These are phyloP conservation scores for Ceratonia siliqua DNA, from an alignment of 306 rosid genomes.

Conservation along the genomic window DNA sequence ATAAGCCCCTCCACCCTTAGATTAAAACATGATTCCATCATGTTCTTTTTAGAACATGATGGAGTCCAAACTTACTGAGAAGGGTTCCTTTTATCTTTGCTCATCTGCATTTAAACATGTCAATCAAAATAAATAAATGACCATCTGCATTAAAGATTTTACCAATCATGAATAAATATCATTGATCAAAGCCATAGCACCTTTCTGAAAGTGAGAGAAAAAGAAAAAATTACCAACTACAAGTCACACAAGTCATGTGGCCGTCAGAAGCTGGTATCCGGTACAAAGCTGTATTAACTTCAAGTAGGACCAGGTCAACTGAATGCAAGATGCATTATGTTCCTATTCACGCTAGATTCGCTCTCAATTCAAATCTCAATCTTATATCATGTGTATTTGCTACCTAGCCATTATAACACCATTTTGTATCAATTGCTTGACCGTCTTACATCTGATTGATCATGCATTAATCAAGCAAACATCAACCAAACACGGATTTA, in stretches of 20 bases:
- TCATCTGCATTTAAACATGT: neutral
- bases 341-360: slow-evolving; percentile 14
- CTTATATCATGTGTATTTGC: neutral
- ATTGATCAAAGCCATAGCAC: neutral
- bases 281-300: neutral
- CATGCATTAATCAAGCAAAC: neutral
- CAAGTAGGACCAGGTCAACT: slow-evolving; percentile 8
- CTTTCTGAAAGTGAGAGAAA: neutral
- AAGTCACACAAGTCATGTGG: neutral
- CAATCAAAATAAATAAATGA: neutral
- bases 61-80: too few relatives aligned
- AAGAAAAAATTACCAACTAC: neutral
- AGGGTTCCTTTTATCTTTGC: neutral
- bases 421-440: neutral
- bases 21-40: too few relatives aligned
- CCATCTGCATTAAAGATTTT: too few relatives aligned
- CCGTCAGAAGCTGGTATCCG: neutral
- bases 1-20: too few relatives aligned
- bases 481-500: neutral
- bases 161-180: neutral
- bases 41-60: too few relatives aligned
- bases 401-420: neutral
- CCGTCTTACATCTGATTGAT: too few relatives aligned
- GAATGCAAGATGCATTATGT: neutral
- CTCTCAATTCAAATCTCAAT: slow-evolving; percentile 5